Percentiles rank a stretch among this genome's conserved stretches.
phyloP scores from a whole-genome alignment of 2,329 filamentous ascomycete genomes.

The Cladosporium colombiae region DNA sequence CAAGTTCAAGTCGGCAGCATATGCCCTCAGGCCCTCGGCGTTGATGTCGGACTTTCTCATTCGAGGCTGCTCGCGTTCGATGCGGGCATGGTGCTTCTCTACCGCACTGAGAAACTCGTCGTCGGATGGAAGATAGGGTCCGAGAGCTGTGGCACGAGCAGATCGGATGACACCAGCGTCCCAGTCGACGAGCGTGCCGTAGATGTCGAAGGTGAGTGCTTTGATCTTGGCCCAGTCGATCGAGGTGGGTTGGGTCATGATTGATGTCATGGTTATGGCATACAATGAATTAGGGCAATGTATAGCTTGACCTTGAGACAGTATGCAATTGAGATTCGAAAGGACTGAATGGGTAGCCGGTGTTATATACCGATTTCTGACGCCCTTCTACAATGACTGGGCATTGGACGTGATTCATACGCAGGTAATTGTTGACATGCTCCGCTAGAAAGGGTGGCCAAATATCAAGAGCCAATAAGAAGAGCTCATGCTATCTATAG shows the following conservation, averaged over 20 bases:
- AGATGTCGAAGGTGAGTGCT: slow-evolving; percentile 73
- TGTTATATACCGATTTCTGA: neutral
- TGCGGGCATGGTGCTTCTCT: slow-evolving; percentile 51
- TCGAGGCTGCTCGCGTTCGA: slow-evolving; percentile 57
- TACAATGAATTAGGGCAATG: neutral
- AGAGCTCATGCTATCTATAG: neutral
- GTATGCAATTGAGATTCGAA: neutral
- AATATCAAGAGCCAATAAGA: neutral
- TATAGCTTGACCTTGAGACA: neutral
- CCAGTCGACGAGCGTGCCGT: slow-evolving; percentile 79
- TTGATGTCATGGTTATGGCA: neutral
- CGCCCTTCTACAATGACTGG: slow-evolving; percentile 6
- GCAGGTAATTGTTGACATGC: neutral
- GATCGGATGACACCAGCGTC: slow-evolving; percentile 62
- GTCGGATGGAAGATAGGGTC: slow-evolving; percentile 47
- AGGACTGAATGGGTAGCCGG: neutral
- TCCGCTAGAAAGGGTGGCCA: neutral
- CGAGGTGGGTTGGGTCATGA: slow-evolving; percentile 1
- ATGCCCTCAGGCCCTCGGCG: slow-evolving; percentile 34
- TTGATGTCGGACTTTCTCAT: slow-evolving; percentile 61
- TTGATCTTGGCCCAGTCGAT: slow-evolving; percentile 35
- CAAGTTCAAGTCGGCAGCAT: slow-evolving; percentile 43
- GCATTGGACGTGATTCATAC: neutral
- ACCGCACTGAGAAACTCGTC: slow-evolving; percentile 44
- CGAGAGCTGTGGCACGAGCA: slow-evolving; percentile 51